These are phyloP conservation scores for Plasmodium coatneyi DNA, from an alignment of 169 alveolate species.

Conservation along the genomic window DNA sequence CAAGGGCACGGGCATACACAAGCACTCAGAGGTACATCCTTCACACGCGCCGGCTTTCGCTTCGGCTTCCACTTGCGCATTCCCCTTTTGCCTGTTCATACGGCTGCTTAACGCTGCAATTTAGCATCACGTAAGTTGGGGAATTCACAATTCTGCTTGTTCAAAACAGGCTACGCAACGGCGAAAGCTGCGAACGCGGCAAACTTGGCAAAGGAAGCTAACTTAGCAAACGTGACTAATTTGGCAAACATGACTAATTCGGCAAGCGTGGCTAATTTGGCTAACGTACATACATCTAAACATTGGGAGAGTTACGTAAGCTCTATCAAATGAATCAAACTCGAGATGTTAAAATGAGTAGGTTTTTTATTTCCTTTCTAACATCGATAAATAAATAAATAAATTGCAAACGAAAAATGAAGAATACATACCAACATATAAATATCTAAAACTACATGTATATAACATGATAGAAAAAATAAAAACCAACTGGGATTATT, in stretches of 20 bases:
- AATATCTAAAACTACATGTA: not conserved
- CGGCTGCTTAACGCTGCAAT: not conserved
- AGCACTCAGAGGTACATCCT: not conserved
- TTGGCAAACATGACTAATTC: not conserved
- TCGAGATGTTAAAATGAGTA: not conserved
- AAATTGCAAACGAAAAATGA: not conserved
- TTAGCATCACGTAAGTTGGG: not conserved
- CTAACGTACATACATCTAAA: not conserved
- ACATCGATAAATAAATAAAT: not conserved
- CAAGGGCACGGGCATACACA: not conserved
- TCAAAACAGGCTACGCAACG: not conserved
- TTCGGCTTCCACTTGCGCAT: not conserved
- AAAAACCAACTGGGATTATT: not conserved
- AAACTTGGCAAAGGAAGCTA: not conserved
- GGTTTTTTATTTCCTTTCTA: not conserved
- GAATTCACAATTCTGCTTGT: not conserved
- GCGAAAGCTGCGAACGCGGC: not conserved
- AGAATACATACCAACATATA: not conserved
- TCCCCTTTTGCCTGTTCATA: not conserved
- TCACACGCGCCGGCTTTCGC: not conserved
- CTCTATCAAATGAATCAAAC: conserved; percentile 1
- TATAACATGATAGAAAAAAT: not conserved
- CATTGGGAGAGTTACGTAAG: not conserved
- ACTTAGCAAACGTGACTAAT: not conserved
- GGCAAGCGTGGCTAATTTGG: too few species aligned